Conservation (phyloP, 441 rosid species). For the Populus hybrid region DNA sequence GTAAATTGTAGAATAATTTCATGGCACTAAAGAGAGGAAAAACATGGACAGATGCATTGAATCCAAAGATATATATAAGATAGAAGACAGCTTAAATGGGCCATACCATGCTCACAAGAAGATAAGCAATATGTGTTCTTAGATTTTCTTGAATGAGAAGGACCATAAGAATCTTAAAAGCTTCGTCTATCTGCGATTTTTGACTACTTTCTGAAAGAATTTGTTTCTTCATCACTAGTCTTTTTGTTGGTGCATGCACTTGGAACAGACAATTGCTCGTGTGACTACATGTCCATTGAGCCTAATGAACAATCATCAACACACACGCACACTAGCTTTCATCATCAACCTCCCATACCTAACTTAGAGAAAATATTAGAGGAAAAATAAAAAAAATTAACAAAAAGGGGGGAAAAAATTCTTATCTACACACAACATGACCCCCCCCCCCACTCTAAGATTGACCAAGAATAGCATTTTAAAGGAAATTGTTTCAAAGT, state of each 20-base stretch:
- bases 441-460: neutral
- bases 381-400: no score
- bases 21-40: neutral
- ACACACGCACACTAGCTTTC: neutral
- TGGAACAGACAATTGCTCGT: constrained; percentile 8
- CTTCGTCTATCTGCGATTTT: constrained; percentile 12
- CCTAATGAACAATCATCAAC: neutral
- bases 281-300: neutral
- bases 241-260: constrained; percentile 24
- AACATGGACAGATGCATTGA: constrained; percentile 33
- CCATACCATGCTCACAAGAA: constrained; percentile 44
- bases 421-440: neutral
- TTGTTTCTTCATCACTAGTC: neutral
- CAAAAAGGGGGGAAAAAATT: no score
- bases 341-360: neutral
- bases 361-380: neutral
- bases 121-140: constrained; percentile 37
- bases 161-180: constrained; percentile 9
- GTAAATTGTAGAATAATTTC: constrained; percentile 8
- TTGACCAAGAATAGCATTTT: neutral
- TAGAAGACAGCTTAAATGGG: constrained; percentile 48
- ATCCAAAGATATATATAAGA: constrained; percentile 25
- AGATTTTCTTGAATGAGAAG: constrained; percentile 24
- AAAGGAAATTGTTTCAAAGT: neutral
- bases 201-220: constrained; percentile 29